Evolutionary conservation across 306 rosid genomes (phyloP).

Genomic region (Biancaea sappan): DNA sequence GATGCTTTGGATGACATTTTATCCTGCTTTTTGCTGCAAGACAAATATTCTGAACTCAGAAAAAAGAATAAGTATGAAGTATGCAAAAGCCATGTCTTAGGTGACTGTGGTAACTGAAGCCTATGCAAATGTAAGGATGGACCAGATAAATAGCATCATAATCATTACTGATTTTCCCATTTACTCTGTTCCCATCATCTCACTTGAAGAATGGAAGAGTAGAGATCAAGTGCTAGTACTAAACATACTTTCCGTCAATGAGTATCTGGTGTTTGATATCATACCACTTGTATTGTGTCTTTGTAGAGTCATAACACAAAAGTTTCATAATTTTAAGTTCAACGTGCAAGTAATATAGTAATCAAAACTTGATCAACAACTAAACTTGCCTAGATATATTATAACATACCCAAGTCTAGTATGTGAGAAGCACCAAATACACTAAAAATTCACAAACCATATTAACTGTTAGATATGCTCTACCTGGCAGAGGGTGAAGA

Average conservation of each 20-base stretch:
- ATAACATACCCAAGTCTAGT: slow-evolving; percentile 1
- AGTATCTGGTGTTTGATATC: not conserved
- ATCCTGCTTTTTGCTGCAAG: slow-evolving; percentile 63
- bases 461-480: slow-evolving; percentile 25
- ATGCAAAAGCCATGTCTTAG: slow-evolving; percentile 21
- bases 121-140: slow-evolving; percentile 15
- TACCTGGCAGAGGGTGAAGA: slow-evolving; percentile 61
- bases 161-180: slow-evolving; percentile 9
- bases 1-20: slow-evolving; percentile 48
- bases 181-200: slow-evolving; percentile 14
- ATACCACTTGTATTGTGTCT: slow-evolving; percentile 23
- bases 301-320: not conserved
- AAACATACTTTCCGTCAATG: slow-evolving; percentile 5
- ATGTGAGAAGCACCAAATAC: slow-evolving; percentile 18
- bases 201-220: slow-evolving; percentile 22
- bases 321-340: slow-evolving; percentile 8
- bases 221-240: slow-evolving; percentile 16
- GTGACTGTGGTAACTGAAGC: slow-evolving; percentile 8
- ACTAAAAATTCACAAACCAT: slow-evolving; percentile 23
- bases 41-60: slow-evolving; percentile 39
- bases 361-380: not conserved
- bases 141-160: slow-evolving; percentile 27
- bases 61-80: slow-evolving; percentile 17
- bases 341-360: slow-evolving; percentile 6
- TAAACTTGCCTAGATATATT: not conserved